Conservation (phyloP, 345 rosid species). For the Brassica cretica region DNA sequence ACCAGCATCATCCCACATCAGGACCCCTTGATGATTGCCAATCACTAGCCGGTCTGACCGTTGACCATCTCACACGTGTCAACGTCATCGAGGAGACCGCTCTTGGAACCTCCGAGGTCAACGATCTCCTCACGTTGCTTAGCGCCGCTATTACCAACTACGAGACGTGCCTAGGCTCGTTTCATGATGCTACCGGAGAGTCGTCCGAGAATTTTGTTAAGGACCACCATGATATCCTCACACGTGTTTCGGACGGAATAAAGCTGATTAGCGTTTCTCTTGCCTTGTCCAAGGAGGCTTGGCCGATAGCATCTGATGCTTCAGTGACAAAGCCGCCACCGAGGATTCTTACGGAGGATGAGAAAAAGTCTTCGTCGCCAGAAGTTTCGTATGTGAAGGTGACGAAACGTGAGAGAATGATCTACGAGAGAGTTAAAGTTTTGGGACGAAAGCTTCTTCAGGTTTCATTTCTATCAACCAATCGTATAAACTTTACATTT, state of each 20-base stretch:
- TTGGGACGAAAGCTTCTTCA: conserved; percentile 39
- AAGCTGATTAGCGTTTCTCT: conserved; percentile 40
- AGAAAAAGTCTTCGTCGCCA: not conserved
- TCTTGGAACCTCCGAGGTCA: conserved; percentile 12
- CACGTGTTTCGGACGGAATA: conserved; percentile 17
- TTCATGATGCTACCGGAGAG: conserved; percentile 10
- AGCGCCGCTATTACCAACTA: conserved; percentile 40
- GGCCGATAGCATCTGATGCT: conserved; percentile 1
- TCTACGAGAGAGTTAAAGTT: conserved; percentile 23
- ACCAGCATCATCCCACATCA: conserved; percentile 4
- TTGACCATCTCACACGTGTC: conserved; percentile 29
- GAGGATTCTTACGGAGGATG: conserved; percentile 18
- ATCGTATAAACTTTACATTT: not conserved
- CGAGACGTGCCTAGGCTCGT: conserved; percentile 35
- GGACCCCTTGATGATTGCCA: conserved; percentile 39
- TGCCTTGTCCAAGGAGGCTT: conserved; percentile 27
- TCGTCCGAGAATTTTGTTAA: not conserved
- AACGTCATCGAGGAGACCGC: not conserved
- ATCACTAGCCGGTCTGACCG: conserved; percentile 24
- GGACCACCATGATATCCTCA: not conserved
- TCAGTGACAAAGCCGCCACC: conserved; percentile 17
- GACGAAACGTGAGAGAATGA: conserved; percentile 23
- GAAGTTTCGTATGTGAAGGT: conserved; percentile 19
- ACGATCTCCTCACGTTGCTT: conserved; percentile 33
- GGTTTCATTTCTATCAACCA: conserved; percentile 3